These are phyloP conservation scores for Phytophthora sojae DNA, from an alignment of 352 stramenopile genomes.

Conservation along the genomic window DNA sequence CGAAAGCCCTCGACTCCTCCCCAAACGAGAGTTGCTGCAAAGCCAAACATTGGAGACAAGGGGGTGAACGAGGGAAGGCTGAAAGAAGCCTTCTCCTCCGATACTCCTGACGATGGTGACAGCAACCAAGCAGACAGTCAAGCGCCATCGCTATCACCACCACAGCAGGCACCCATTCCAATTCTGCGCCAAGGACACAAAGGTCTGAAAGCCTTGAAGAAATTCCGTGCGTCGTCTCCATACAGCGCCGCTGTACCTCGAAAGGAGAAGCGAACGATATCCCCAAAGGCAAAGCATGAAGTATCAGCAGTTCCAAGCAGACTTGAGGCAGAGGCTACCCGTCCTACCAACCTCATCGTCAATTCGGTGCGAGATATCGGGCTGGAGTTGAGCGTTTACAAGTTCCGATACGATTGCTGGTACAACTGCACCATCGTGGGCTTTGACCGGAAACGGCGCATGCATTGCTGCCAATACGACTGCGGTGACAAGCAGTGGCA, in stretches of 20 bases:
- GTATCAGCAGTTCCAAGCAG: slow-evolving; percentile 2
- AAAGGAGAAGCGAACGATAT: slow-evolving; percentile 30
- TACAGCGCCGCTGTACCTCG: slow-evolving; percentile 50
- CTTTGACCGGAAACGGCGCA: slow-evolving; percentile 70
- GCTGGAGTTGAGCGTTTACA: slow-evolving; percentile 70
- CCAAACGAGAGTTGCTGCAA: slow-evolving; percentile 7
- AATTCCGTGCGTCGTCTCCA: slow-evolving; percentile 62
- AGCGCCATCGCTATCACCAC: not conserved
- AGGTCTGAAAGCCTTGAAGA: slow-evolving; percentile 69
- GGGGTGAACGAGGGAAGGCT: slow-evolving; percentile 2
- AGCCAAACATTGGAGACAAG: slow-evolving; percentile 8
- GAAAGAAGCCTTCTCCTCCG: slow-evolving; percentile 21
- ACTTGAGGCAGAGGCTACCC: slow-evolving; percentile 6
- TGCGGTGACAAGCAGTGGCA: slow-evolving; percentile 88
- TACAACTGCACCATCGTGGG: slow-evolving; percentile 82
- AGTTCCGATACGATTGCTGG: slow-evolving; percentile 85
- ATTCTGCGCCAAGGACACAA: slow-evolving; percentile 75
- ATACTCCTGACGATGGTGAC: not conserved
- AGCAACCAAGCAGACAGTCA: slow-evolving; percentile 32
- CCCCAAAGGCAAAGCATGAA: slow-evolving; percentile 19
- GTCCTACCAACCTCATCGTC: slow-evolving; percentile 25
- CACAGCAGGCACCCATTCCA: slow-evolving; percentile 28
- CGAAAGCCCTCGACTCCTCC: slow-evolving; percentile 37
- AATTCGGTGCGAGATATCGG: slow-evolving; percentile 75
- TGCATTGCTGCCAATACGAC: slow-evolving; percentile 86